Evolutionary conservation across 2,329 filamentous ascomycete genomes (phyloP), one percentile per base, ranked within the genome.

Genomic region (Calonectria honghensis): DNA sequence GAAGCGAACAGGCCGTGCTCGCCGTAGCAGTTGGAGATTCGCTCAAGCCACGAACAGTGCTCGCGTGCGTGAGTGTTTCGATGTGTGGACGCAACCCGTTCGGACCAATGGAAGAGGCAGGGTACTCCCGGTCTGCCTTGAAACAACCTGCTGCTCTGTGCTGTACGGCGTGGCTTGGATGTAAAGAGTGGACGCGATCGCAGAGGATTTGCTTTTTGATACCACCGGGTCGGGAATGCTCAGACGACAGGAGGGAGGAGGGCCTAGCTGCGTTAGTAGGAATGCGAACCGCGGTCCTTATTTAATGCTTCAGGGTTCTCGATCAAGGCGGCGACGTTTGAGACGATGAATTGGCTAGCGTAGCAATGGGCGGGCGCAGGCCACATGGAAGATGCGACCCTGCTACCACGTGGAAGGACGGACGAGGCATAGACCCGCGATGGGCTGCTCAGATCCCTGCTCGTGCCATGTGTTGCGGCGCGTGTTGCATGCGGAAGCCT

Each of bases 311-410:
- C 52, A 50, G 27, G 67, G 9, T 50, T 65, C 20, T 48, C 41
- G 18, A 48, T 61, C 67, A 35, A 69, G 52, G 52, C 20, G 52
- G 57, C 37, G 37, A 48, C 31, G 13, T 37, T 69, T 57, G 67
- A 37, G 24, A 57, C 50, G 67, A 61, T 10, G 51, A 61, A 31
- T 45, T 32, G n/a, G 39, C n/a, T 37, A 45, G 41, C 29, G 37
- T 24, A 50, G 51, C 27, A 39, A 37, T 45, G n/a, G 31, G 31
- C 18, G 65, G 29, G 67, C 41, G 67, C 29, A 45, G 52, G 67
- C 52, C 67, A 69, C 67, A 69, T 69, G 67, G 67, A 50, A 45
- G 31, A 69, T 59, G 29, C 37, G 67, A 35, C 67, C 51, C 67
- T 50, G 54, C 48, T 32, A 37, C 61, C 61, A 65, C 61, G 61